A percentile compares a stretch with the other conserved stretches of the same genome.
phyloP scores from a whole-genome alignment of 768 basidiomycete species.

The Phaeotremella skinneri region DNA sequence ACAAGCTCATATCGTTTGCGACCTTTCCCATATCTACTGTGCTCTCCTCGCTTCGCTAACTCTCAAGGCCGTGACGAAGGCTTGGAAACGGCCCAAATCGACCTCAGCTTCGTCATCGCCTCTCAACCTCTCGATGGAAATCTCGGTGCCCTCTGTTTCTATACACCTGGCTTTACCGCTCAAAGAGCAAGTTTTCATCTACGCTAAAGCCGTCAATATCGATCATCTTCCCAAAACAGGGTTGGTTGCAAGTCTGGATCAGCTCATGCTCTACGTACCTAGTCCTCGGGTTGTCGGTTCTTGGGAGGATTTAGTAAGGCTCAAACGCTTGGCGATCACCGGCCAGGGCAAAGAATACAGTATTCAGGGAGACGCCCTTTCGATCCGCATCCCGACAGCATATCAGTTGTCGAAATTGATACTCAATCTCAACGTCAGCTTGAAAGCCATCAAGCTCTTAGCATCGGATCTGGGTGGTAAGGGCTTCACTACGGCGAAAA shows the following conservation, averaged over 20 bases:
- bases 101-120: conserved; percentile 16
- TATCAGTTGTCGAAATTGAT: conserved; percentile 75
- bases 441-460: conserved; percentile 75
- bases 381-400: conserved; percentile 74
- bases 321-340: conserved; percentile 60
- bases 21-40: conserved; percentile 67
- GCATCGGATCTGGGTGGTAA: conserved; percentile 57
- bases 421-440: conserved; percentile 64
- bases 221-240: conserved; percentile 36
- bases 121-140: conserved; percentile 50
- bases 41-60: conserved; percentile 63
- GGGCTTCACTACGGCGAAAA: conserved; percentile 59
- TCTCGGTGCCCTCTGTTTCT: conserved; percentile 30
- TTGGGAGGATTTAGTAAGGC: conserved; percentile 73
- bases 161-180: conserved; percentile 51
- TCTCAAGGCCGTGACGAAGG: conserved; percentile 54
- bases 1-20: conserved; percentile 38
- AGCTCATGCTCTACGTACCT: conserved; percentile 59
- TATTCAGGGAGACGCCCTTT: conserved; percentile 63
- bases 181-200: conserved; percentile 49
- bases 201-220: conserved; percentile 18
- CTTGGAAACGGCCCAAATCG: conserved; percentile 36
- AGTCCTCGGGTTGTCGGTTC: conserved; percentile 55
- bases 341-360: conserved; percentile 51
- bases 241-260: conserved; percentile 54